These are phyloP conservation scores for Bidens hawaiensis DNA, from an alignment of 140 eudicot genomes.

Conservation along the genomic window DNA sequence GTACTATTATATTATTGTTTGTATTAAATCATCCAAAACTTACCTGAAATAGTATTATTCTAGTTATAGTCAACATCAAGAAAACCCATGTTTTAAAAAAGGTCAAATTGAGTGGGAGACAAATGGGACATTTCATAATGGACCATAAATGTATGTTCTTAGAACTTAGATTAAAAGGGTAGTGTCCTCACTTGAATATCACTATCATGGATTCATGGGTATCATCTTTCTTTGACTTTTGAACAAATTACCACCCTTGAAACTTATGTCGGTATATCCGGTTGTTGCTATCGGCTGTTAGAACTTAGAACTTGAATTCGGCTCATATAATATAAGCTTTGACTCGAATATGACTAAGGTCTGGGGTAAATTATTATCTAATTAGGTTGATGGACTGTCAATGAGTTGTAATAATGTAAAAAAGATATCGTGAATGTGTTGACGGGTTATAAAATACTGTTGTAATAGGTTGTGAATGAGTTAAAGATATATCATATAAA, in stretches of 20 bases:
- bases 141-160: not conserved
- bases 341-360: not conserved
- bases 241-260: not conserved
- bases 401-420: too few relatives aligned
- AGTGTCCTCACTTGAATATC: not conserved
- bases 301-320: too few relatives aligned
- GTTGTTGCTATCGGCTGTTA: too few relatives aligned
- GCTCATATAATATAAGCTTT: not conserved
- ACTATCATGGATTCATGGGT: not conserved
- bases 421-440: not conserved
- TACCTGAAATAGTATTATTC: not conserved
- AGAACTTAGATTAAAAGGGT: not conserved
- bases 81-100: not conserved
- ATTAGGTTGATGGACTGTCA: too few relatives aligned
- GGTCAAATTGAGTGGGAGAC: not conserved
- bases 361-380: too few relatives aligned
- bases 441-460: not conserved
- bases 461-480: too few relatives aligned
- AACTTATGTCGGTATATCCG: not conserved
- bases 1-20: too few relatives aligned
- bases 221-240: not conserved
- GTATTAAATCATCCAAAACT: not conserved
- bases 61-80: not conserved
- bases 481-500: too few relatives aligned
- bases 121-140: constrained; percentile 1